phyloP scores from a whole-genome alignment of 73 alveolate species.

The Paramecium octaurelia region DNA sequence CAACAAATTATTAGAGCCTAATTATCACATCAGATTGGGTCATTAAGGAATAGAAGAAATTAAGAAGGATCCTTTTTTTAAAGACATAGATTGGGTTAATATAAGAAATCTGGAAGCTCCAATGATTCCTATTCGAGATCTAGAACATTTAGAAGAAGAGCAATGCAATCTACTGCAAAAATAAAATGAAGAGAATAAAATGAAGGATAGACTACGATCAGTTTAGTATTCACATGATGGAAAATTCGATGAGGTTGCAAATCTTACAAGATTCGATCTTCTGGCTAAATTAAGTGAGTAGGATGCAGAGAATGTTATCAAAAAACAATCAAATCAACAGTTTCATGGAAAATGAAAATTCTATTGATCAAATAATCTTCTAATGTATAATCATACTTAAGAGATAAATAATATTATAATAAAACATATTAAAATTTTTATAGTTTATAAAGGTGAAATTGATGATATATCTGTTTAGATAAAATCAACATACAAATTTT shows the following conservation, averaged over 20 bases:
- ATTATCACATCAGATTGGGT: constrained; percentile 70
- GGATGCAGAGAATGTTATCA: constrained; percentile 52
- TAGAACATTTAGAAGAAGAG: constrained; percentile 45
- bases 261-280: constrained; percentile 56
- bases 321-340: not conserved
- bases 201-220: constrained; percentile 9
- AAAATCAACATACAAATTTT: no score
- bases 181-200: constrained; percentile 46
- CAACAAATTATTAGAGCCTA: constrained; percentile 59
- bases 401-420: no score
- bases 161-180: not conserved
- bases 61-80: constrained; percentile 66
- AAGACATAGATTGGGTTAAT: constrained; percentile 63
- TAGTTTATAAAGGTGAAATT: no score
- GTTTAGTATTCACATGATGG: constrained; percentile 18
- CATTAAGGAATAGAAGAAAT: constrained; percentile 66
- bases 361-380: not conserved
- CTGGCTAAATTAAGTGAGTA: constrained; percentile 40
- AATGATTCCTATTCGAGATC: constrained; percentile 21
- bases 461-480: no score
- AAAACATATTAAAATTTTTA: no score
- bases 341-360: not conserved
- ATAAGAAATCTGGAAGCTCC: constrained; percentile 52
- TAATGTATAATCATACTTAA: not conserved
- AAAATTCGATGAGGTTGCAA: constrained; percentile 19